Evolutionary conservation across 78 protist genomes (phyloP).

Genomic region (Planoprotostelium fungivorum): DNA sequence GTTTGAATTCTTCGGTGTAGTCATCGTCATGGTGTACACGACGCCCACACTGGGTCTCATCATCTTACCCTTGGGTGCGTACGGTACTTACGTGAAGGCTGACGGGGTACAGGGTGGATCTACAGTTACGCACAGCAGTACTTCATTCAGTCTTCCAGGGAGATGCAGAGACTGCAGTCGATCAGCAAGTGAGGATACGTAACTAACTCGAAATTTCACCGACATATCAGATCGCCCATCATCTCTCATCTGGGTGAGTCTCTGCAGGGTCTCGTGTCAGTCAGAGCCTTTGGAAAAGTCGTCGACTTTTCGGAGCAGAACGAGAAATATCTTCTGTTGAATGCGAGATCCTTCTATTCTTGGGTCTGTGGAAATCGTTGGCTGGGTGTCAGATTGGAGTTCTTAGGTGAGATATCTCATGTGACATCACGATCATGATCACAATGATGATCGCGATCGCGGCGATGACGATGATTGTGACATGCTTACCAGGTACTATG

Average conservation of each 20-base stretch:
- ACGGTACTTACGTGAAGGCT: neutral
- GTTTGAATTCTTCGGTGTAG: conserved; percentile 6
- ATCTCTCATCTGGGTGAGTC: conserved; percentile 69
- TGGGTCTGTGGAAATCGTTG: conserved; percentile 68
- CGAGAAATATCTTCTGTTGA: neutral
- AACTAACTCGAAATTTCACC: neutral
- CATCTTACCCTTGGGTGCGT: conserved; percentile 14
- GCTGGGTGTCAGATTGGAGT: conserved; percentile 77
- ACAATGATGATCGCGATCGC: too few species aligned
- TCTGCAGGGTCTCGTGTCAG: conserved; percentile 34
- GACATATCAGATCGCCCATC: conserved; percentile 66
- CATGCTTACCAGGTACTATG: neutral
- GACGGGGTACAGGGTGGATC: neutral
- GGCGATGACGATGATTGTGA: too few species aligned
- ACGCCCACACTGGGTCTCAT: conserved; percentile 23
- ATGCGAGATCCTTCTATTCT: conserved; percentile 45
- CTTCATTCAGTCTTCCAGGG: conserved; percentile 32
- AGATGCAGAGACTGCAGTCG: conserved; percentile 76
- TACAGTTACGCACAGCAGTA: conserved; percentile 24
- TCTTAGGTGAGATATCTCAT: conserved; percentile 34
- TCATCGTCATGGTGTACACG: conserved; percentile 7
- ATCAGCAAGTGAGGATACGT: conserved; percentile 1
- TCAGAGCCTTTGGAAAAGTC: conserved; percentile 30
- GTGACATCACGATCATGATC: neutral
- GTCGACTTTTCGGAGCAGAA: neutral